Percentiles rank a stretch among this genome's conserved stretches.
Conservation (phyloP, 257 asterid species). For the Vinca minor region DNA sequence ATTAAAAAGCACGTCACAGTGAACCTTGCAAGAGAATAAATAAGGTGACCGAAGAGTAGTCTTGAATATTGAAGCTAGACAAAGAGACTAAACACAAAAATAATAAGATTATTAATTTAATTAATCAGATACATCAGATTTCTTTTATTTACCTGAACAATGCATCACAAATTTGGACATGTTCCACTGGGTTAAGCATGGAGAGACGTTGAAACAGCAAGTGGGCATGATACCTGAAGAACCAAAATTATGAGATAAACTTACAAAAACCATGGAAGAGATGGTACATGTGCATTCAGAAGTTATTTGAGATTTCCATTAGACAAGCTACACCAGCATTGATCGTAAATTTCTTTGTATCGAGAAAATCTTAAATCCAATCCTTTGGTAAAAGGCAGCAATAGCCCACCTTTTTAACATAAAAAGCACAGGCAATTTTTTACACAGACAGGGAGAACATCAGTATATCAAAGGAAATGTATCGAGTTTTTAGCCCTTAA, state of each 20-base stretch:
- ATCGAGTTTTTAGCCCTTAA: background rate
- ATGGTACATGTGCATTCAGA: background rate
- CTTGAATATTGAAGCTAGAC: background rate
- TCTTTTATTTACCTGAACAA: slow-evolving; percentile 48
- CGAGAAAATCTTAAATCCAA: background rate
- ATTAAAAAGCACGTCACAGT: slow-evolving; percentile 1
- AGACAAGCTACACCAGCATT: background rate
- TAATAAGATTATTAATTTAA: background rate
- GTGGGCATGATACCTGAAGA: slow-evolving; percentile 79
- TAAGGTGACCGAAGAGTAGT: background rate
- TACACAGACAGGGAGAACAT: background rate
- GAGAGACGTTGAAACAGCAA: slow-evolving; percentile 77
- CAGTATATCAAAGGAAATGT: background rate
- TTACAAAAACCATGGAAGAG: background rate
- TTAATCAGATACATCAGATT: background rate
- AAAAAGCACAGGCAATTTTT: background rate
- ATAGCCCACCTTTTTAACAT: background rate
- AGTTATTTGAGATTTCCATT: background rate
- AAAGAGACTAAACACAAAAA: no score
- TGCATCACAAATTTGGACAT: slow-evolving; percentile 58
- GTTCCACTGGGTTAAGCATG: slow-evolving; percentile 85
- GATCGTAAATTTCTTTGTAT: background rate
- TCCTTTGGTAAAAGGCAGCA: background rate
- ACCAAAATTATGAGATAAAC: slow-evolving; percentile 15
- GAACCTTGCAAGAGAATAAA: slow-evolving; percentile 16